Evolutionary conservation across 2,329 filamentous ascomycete species (phyloP).

Genomic region (Colletotrichum sp.): DNA sequence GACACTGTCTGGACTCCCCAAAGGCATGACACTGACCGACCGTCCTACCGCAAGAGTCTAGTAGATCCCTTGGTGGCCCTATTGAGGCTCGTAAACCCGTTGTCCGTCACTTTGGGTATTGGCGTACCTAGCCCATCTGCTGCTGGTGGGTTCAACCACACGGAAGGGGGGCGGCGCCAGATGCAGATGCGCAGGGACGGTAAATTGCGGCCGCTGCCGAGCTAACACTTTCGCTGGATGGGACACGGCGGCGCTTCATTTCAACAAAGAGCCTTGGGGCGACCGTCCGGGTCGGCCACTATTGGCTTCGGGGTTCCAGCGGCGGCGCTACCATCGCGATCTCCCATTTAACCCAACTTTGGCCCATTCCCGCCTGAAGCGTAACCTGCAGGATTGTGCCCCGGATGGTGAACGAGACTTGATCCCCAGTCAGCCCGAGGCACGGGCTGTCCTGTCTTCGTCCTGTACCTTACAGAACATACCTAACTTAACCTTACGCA

Average conservation of each 20-base stretch:
- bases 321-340: constrained; percentile 17
- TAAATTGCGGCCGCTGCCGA: constrained; percentile 18
- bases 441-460: not conserved
- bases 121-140: not conserved
- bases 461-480: not conserved
- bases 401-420: not conserved
- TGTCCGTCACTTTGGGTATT: not conserved
- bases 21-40: not conserved
- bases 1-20: not conserved
- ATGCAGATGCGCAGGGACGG: constrained; percentile 13
- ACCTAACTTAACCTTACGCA: not conserved
- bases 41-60: not conserved
- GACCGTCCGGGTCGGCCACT: constrained; percentile 11
- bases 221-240: constrained; percentile 13
- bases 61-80: not conserved
- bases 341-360: not conserved
- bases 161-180: not conserved
- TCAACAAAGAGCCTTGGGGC: constrained; percentile 12
- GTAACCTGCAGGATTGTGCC: not conserved
- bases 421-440: not conserved
- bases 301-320: constrained; percentile 14
- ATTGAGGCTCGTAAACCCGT: not conserved
- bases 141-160: not conserved
- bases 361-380: constrained; percentile 2
- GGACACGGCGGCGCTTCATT: constrained; percentile 8